phyloP scores from a whole-genome alignment of 2,329 filamentous ascomycete species.

The Aureobasidium sp. region DNA sequence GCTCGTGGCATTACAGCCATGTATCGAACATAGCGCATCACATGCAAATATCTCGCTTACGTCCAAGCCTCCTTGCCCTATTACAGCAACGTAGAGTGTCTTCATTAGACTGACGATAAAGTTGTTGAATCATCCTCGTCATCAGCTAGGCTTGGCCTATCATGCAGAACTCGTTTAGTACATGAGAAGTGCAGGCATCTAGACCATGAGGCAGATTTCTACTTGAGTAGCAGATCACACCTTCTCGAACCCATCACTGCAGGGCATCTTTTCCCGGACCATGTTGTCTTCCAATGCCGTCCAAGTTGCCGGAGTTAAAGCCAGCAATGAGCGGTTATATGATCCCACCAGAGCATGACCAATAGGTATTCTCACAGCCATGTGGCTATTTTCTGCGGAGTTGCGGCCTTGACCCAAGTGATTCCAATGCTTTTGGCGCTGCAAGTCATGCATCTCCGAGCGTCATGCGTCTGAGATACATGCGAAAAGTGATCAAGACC shows the following conservation, averaged over 20 bases:
- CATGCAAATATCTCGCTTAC: neutral
- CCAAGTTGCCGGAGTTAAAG: neutral
- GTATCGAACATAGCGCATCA: neutral
- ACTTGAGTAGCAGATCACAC: neutral
- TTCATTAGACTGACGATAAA: neutral
- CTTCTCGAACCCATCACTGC: neutral
- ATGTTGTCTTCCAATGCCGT: neutral
- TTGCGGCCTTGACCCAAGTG: neutral
- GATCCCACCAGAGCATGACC: neutral
- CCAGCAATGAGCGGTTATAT: neutral
- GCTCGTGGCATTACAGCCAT: neutral
- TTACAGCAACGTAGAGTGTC: neutral
- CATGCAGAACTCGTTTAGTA: neutral
- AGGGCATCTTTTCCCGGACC: neutral
- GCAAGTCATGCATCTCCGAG: neutral
- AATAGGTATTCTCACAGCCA: neutral
- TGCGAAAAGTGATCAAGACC: neutral
- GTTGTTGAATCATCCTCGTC: neutral
- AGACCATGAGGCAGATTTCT: neutral
- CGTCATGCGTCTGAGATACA: neutral
- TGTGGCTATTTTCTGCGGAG: neutral
- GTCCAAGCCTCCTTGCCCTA: too few relatives aligned
- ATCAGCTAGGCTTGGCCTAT: neutral
- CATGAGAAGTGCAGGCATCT: neutral
- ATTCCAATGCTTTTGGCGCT: neutral